Base-by-base conservation (phyloP, 1,139 yeast genomes). In the Pneumocystis sp. region DNA sequence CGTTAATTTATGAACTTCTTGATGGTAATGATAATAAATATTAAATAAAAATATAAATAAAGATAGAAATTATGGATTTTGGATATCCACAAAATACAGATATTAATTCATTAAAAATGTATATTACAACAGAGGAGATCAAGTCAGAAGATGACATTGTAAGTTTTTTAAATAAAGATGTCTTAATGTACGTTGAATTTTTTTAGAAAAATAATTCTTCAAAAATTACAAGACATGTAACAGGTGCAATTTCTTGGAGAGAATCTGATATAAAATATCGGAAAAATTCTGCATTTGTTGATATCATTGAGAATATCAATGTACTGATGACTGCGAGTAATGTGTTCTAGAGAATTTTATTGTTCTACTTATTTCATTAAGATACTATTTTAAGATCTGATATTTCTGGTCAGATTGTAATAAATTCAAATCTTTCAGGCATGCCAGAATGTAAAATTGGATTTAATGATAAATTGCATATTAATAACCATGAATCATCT, bases 11-110 rank as follows among this genome's bases (percentile, higher is more conserved):
- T 75, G 96, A 90, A 71, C 75, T 90, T 17, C 76, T 91, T 59
- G 96, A 88, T 70, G 69, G 67, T 65, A 65, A 31, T 39, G 6
- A 1, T 8, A 17, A 21, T 10, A 29, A 37, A 19, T 35, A 15
- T 37, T 19, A 50, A 31, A 21, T 60, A 34, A 60, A 34, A 31
- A 15, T 19, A n/a, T 61, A 7, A 60, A 50, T 61, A 21, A 63
- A 2, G 7, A 8, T 31, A 65, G 93, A 89, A 73, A 79, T 85
- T 37, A 76, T 87, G 39, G 95, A 87, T 69, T 88, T 85, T 74
- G 98, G 97, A 0, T 86, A 83, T 71, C 95, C 96, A 0, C 85
- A 83, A 67, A 83, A 82, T 68, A 81, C 90, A 67, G 96, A 90
- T 65, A 73, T 78, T 4, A 78, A 78, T 59, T 75, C 80, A 1